phyloP scores from a whole-genome alignment of 2,329 filamentous ascomycete species.

The Orbilia ellipsospora region DNA sequence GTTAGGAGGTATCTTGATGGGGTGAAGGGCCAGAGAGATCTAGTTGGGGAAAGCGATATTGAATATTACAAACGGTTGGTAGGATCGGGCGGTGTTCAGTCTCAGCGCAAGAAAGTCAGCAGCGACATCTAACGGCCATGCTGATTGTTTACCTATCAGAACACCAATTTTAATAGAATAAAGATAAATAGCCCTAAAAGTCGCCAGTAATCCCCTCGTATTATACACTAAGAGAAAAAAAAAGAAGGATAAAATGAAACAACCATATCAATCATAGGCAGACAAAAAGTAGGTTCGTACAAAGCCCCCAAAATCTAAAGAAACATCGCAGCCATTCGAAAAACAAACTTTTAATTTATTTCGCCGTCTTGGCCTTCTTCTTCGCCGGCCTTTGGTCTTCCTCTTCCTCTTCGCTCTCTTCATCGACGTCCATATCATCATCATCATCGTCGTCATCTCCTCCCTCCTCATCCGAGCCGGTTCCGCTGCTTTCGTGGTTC shows the following conservation, averaged over 20 bases:
- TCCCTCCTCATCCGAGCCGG: conserved; percentile 72
- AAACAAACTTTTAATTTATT: conserved; percentile 34
- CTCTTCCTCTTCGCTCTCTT: conserved; percentile 65
- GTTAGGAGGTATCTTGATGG: too few relatives aligned
- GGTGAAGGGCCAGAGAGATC: too few relatives aligned
- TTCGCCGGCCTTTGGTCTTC: conserved; percentile 63
- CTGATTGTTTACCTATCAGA: too few relatives aligned
- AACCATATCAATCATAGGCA: conserved; percentile 4
- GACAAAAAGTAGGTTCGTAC: neutral
- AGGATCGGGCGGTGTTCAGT: too few relatives aligned
- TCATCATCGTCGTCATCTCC: conserved; percentile 64
- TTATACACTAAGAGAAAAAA: conserved; percentile 5
- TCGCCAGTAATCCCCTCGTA: conserved; percentile 6
- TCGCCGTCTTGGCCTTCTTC: conserved; percentile 61
- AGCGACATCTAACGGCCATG: too few relatives aligned
- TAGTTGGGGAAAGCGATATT: too few relatives aligned
- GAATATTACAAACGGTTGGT: too few relatives aligned
- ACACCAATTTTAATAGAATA: too few relatives aligned
- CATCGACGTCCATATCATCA: conserved; percentile 66
- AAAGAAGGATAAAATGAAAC: neutral
- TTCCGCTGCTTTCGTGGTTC: conserved; percentile 85
- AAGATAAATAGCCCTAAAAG: too few relatives aligned
- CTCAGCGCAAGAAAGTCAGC: too few relatives aligned
- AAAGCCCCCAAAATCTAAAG: conserved; percentile 9
- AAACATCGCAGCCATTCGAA: neutral